Base-by-base conservation (phyloP, 495 filamentous ascomycete species). In the Xylaria bambusicola region DNA sequence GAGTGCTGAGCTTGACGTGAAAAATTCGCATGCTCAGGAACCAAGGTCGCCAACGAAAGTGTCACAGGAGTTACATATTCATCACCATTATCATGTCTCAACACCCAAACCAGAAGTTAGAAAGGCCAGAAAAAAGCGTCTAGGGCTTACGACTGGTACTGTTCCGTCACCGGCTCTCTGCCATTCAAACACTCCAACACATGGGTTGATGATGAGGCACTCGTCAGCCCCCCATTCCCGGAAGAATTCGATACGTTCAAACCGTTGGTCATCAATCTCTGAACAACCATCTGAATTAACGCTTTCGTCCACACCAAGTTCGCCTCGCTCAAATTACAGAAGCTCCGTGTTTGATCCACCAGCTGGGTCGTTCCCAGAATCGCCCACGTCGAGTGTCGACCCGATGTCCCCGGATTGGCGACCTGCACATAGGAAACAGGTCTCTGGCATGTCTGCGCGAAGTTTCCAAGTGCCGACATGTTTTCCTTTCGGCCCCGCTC, bases 51-150 rank as follows among this genome's bases (percentile, higher is more conserved):
- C 67, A 24, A 56, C 68, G 23, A 73, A 80, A 35, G 68, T 84
- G 2, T 85, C 86, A 10, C 88, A 91, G 65, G 89, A 90, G 64
- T 74, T 96, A 36, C 93, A 97, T 66, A 88, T 97, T 40, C 92
- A 97, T 66, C 92, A 96, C 61, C 93, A 97, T 68, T 95, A 96
- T 62, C 91, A 96, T 61, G 82, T 88, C 35, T 78, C 82, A 6
- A 66, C 78, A 15, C 72, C 85, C 46, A 80, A 85, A 67, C 83
- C 85, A 53, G 85, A 90, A 41, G 74, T 75, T 46, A 85, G 84
- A 62, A 86, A 85, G 44, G 74, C 83, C 18, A 89, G 85, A 71
- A 95, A 90, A 75, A 87, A 85, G 71, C 85, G 91, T 1, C 82
- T 81, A 47, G 79, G 80, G 21, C 66, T 85, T 26, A 81, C 82